Evolutionary conservation across 257 asterid genomes (phyloP), one percentile per base, ranked within the genome.

Genomic region (Solanum ossicruentum): DNA sequence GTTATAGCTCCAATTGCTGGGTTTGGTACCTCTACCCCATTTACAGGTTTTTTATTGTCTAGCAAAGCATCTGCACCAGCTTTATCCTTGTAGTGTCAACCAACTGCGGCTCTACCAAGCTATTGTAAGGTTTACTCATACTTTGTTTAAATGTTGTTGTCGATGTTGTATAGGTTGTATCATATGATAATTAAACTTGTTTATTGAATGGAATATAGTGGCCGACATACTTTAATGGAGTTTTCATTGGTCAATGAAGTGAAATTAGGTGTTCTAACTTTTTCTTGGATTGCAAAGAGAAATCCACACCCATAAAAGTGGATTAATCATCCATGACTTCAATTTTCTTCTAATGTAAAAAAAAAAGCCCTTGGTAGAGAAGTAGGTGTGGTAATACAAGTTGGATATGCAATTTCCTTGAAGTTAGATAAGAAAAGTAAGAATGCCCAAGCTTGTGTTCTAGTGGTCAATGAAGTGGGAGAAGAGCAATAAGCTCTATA

Each of bases 21-120:
- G 84, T 91, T 93, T 54, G 86, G 92, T 67, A 52, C 51, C 28
- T 84, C 84, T 17, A 82, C 91, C 47, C 52, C 89, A 66, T 90
- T 89, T 3, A 80, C 87, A 80, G 86, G 95, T 71, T 88, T 88
- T 57, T 86, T 91, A 3, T 78, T 88, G 58, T 86, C 93, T 61
- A 63, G 84, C 80, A 94, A 89, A 75, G 36, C 92, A 36, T 86
- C 94, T 49, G 84, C 87, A 21, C 80, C 93, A 55, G 81, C 92
- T 84, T 85, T 90, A 23, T 75, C 97, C 79, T 89, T 92, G 54
- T 93, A 89, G 77, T 43, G 90, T n/a, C 93, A 89, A 84, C 84
- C 94, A 60, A 90, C 92, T 79, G 86, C 88, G 47, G 87, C 93
- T 3, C 23, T 88, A 70, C 88, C 63, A n/a, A n/a, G n/a, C n/a